These are phyloP conservation scores for Globisporangium solare DNA, from an alignment of 352 stramenopile genomes.

Conservation along the genomic window DNA sequence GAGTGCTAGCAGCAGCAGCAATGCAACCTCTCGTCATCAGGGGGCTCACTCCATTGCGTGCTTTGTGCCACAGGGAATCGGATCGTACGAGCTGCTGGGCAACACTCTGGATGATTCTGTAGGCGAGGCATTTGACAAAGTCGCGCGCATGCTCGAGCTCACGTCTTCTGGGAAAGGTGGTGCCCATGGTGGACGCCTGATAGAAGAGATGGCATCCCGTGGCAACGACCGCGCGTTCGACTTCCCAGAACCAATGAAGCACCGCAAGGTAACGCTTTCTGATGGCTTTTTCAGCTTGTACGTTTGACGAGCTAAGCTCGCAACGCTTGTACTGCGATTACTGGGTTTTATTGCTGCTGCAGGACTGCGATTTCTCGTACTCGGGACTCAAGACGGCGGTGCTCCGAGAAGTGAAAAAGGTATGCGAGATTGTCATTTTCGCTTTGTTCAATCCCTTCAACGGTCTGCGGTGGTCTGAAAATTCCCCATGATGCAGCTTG, in stretches of 20 bases:
- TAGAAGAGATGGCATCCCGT: slow-evolving; percentile 89
- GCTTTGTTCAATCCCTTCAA: slow-evolving; percentile 2
- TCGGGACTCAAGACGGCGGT: slow-evolving; percentile 97
- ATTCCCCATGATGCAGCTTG: slow-evolving; percentile 30
- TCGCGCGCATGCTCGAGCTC: slow-evolving; percentile 92
- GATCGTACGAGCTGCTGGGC: slow-evolving; percentile 91
- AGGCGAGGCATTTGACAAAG: slow-evolving; percentile 98
- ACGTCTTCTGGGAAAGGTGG: slow-evolving; percentile 29
- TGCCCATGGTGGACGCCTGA: slow-evolving; percentile 89
- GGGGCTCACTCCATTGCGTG: neutral
- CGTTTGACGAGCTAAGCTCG: neutral
- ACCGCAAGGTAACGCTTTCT: slow-evolving; percentile 34
- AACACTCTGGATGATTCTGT: slow-evolving; percentile 98
- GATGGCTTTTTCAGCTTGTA: neutral
- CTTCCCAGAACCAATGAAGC: slow-evolving; percentile 92
- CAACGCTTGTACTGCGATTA: neutral
- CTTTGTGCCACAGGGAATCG: slow-evolving; percentile 65
- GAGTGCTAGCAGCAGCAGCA: neutral
- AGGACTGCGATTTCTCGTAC: slow-evolving; percentile 98
- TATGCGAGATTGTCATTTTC: slow-evolving; percentile 19
- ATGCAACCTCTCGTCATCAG: slow-evolving; percentile 1
- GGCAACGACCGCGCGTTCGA: slow-evolving; percentile 89
- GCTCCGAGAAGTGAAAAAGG: slow-evolving; percentile 66
- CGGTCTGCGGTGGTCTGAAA: no score
- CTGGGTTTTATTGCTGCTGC: neutral